Conservation (phyloP, 208 protist genomes). For the Naegleria gruberi region DNA sequence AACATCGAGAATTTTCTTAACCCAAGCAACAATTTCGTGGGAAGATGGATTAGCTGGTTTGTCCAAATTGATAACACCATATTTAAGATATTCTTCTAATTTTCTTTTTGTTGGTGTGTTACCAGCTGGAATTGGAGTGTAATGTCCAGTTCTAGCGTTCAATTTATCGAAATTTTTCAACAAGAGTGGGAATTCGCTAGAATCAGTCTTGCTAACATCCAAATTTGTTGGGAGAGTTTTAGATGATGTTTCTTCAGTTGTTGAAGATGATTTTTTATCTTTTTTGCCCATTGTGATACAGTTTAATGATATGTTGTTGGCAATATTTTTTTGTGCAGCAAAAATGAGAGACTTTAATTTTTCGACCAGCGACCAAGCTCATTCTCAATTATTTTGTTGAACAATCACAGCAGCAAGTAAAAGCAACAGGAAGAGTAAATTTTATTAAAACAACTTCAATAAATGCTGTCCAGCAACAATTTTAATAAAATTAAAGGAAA, state of each 20-base stretch:
- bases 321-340: background rate
- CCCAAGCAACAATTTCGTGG: conserved; percentile 99
- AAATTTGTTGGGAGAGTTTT: conserved; percentile 15
- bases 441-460: too few species aligned
- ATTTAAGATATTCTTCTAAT: conserved; percentile 93
- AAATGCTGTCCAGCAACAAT: too few species aligned
- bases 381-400: too few species aligned
- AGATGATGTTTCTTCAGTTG: background rate
- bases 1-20: conserved; percentile 93
- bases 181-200: conserved; percentile 92
- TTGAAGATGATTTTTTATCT: background rate
- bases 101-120: conserved; percentile 92
- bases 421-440: too few species aligned
- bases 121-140: conserved; percentile 89
- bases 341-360: too few species aligned
- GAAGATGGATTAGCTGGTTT: conserved; percentile 99
- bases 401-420: too few species aligned
- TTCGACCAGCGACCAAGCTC: too few species aligned
- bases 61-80: conserved; percentile 99
- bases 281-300: background rate
- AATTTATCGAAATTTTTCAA: conserved; percentile 98
- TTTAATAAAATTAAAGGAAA: too few species aligned
- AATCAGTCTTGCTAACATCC: conserved; percentile 51
- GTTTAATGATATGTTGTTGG: background rate
- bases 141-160: conserved; percentile 90